Evolutionary conservation across 2,329 filamentous ascomycete genomes (phyloP), one percentile per base, ranked within the genome.

Genomic region (Talaromyces sp.): DNA sequence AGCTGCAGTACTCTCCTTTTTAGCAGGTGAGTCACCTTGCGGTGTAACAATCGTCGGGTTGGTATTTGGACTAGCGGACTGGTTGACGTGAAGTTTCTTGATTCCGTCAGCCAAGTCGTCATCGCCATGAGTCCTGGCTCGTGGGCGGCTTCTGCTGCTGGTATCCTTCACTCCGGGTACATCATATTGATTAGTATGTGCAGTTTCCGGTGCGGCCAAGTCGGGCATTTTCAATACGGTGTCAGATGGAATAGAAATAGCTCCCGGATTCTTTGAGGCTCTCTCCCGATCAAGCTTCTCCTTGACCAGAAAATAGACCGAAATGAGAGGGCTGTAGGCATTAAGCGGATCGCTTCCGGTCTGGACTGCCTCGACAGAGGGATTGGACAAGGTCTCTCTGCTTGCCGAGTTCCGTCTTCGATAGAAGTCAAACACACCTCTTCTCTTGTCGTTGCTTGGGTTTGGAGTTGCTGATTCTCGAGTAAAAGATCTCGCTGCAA

Each of bases 381-480:
- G 89, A 1, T 89, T 89, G 5, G 85, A 85, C 68, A 99, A 81
- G 3, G 93, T 97, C 74, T 98, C 95, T 69, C 91, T 87, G 77
- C 95, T 98, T 62, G 87, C 89, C 0, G 94, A 98, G 74, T 93
- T 97, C 66, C 93, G 87, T 69, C 95, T 86, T 79, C 97, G 97
- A 80, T 98, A 99, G 73, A 99, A 98, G 74, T 97, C 94, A 71
- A 98, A 97, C 69, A 97, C 94, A 10, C 92, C 91, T 63, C 94
- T 88, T 74, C 88, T 90, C 81, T 93, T 96, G 78, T 97, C 93
- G 16, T 87, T 74, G 80, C 88, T 75, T 68, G 86, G 72, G 75
- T 85, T 76, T 74, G 88, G 70, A 76, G 84, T 69, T 80, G 77
- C 60, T 86, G 90, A 74, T 81, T 89, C 79, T 88, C 92, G 73